Evolutionary conservation across 148 eudicot genomes (phyloP).

Genomic region (Salicornia ramosissima): DNA sequence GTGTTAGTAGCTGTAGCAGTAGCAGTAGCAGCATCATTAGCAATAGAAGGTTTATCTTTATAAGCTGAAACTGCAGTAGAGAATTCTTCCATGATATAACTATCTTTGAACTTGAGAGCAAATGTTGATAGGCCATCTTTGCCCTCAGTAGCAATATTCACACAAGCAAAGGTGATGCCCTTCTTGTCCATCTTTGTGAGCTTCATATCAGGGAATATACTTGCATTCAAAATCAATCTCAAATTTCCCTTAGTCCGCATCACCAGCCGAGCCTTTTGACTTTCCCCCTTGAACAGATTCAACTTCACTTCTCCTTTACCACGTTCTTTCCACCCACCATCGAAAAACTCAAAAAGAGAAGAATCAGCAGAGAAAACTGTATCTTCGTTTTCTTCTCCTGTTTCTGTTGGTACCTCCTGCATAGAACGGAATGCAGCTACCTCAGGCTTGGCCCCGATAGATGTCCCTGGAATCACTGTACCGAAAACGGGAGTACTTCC

Average conservation of each 20-base stretch:
- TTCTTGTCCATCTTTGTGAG: conserved; percentile 90
- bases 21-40: too few relatives aligned
- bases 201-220: conserved; percentile 85
- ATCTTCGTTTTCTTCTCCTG: conserved; percentile 93
- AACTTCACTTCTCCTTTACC: conserved; percentile 94
- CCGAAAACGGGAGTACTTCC: conserved; percentile 61
- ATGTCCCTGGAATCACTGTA: conserved; percentile 36
- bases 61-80: conserved; percentile 50
- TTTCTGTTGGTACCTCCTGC: conserved; percentile 71
- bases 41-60: conserved; percentile 36
- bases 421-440: conserved; percentile 41
- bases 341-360: conserved; percentile 66
- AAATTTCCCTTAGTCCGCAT: conserved; percentile 88
- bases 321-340: conserved; percentile 94
- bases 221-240: conserved; percentile 81
- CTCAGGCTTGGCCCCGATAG: conserved; percentile 44
- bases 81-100: conserved; percentile 64
- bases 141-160: conserved; percentile 67
- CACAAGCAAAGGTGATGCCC: conserved; percentile 88
- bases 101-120: conserved; percentile 89
- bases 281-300: conserved; percentile 51
- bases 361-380: conserved; percentile 78
- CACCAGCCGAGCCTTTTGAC: conserved; percentile 68
- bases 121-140: conserved; percentile 68
- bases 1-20: too few relatives aligned